These are phyloP conservation scores for Thielaviopsis ethacetica DNA, from an alignment of 2,329 filamentous ascomycete species.

Conservation along the genomic window DNA sequence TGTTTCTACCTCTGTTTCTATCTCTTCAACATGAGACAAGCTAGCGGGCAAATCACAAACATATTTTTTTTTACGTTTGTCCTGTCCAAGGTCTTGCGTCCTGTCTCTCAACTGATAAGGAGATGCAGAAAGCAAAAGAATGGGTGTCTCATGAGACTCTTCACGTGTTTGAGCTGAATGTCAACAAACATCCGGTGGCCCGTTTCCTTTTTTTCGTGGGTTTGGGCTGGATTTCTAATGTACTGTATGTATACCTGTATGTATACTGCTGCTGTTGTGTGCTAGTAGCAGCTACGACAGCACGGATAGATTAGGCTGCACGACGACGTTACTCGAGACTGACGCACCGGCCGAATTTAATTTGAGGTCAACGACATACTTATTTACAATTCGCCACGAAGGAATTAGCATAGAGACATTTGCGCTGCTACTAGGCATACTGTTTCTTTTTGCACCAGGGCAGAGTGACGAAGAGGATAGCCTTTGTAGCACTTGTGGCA, in stretches of 20 bases:
- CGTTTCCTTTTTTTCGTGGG: neutral
- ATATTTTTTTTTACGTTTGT: neutral
- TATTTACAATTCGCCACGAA: neutral
- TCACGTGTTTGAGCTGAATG: neutral
- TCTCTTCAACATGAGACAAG: neutral
- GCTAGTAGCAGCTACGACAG: neutral
- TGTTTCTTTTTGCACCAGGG: too few species aligned
- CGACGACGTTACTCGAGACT: too few species aligned
- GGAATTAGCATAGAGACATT: neutral
- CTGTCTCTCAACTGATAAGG: neutral
- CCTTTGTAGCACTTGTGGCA: too few species aligned
- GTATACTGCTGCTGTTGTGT: too few species aligned
- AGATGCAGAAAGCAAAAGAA: neutral
- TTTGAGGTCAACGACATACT: neutral
- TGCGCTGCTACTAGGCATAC: neutral
- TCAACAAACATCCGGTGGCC: neutral
- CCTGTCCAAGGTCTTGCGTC: neutral
- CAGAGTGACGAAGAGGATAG: too few species aligned
- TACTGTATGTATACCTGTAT: too few species aligned
- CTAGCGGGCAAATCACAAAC: neutral
- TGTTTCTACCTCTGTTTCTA: too few species aligned
- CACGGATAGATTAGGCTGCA: neutral
- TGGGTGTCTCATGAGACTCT: neutral
- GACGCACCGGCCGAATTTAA: too few species aligned
- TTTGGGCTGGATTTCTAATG: too few species aligned